Evolutionary conservation across 2,329 filamentous ascomycete genomes (phyloP).

Genomic region (Pseudogymnoascus sp.): DNA sequence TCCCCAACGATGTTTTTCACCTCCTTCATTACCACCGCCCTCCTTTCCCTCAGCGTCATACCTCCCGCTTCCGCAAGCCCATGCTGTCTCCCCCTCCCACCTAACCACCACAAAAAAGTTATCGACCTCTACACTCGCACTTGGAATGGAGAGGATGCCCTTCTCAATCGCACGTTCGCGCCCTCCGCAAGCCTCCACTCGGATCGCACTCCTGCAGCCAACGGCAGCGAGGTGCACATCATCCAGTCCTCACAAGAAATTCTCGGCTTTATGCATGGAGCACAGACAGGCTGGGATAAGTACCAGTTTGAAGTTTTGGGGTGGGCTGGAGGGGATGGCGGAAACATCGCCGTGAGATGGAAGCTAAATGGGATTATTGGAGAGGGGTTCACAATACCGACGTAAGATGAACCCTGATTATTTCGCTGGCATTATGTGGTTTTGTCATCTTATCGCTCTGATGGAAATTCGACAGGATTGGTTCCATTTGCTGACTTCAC

Average conservation of each 20-base stretch:
- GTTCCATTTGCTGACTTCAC: background rate
- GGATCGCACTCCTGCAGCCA: background rate
- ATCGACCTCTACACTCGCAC: background rate
- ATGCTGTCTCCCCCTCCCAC: background rate
- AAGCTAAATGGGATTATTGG: background rate
- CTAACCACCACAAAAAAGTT: background rate
- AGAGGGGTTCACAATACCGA: background rate
- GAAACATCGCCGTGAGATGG: background rate
- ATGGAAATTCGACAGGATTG: background rate
- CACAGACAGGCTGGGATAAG: background rate
- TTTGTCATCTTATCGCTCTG: background rate
- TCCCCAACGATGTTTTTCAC: background rate
- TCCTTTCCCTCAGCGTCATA: background rate
- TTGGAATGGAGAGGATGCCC: background rate
- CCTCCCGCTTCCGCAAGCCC: background rate
- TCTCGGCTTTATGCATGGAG: background rate
- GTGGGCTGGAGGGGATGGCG: background rate
- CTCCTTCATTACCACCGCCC: background rate
- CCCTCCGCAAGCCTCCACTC: background rate
- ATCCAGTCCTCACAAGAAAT: background rate
- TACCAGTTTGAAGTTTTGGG: background rate
- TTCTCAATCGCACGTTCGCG: background rate
- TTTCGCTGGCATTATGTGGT: background rate
- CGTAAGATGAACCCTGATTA: background rate
- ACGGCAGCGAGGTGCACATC: background rate